Evolutionary conservation across 2,329 filamentous ascomycete genomes (phyloP).

Genomic region (Fusarium praegraminearum): DNA sequence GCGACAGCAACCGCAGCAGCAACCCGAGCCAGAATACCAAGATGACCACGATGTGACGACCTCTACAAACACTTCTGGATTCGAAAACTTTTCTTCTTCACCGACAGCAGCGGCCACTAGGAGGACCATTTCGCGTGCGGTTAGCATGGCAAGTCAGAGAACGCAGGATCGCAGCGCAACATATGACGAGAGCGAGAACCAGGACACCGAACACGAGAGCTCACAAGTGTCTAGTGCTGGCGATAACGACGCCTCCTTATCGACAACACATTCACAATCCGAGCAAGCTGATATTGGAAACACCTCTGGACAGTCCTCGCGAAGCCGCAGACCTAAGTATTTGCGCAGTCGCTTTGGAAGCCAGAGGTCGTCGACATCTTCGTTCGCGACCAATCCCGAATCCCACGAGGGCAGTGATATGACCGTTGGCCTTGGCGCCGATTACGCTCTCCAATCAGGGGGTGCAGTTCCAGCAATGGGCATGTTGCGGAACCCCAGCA

Average conservation of each 20-base stretch:
- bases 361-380: slow-evolving; percentile 71
- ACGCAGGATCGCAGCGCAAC: slow-evolving; percentile 39
- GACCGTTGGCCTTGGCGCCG: slow-evolving; percentile 74
- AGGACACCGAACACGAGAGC: slow-evolving; percentile 48
- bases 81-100: slow-evolving; percentile 68
- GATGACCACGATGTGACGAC: slow-evolving; percentile 47
- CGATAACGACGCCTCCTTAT: slow-evolving; percentile 48
- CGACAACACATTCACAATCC: slow-evolving; percentile 50
- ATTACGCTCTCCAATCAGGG: slow-evolving; percentile 86
- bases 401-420: slow-evolving; percentile 75
- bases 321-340: slow-evolving; percentile 66
- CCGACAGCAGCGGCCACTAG: slow-evolving; percentile 67
- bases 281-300: slow-evolving; percentile 59
- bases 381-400: slow-evolving; percentile 66
- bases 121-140: slow-evolving; percentile 64
- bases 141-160: slow-evolving; percentile 58
- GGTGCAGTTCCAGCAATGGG: slow-evolving; percentile 73
- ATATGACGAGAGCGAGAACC: slow-evolving; percentile 45
- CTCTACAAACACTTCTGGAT: slow-evolving; percentile 60
- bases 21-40: slow-evolving; percentile 12
- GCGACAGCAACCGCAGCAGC: slow-evolving; percentile 13
- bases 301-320: slow-evolving; percentile 61
- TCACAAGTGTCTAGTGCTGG: slow-evolving; percentile 49
- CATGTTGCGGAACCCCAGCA: slow-evolving; percentile 63
- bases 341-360: slow-evolving; percentile 68